These are phyloP conservation scores for Plasmodium reichenowi DNA, from an alignment of 169 alveolate species.

Conservation along the genomic window DNA sequence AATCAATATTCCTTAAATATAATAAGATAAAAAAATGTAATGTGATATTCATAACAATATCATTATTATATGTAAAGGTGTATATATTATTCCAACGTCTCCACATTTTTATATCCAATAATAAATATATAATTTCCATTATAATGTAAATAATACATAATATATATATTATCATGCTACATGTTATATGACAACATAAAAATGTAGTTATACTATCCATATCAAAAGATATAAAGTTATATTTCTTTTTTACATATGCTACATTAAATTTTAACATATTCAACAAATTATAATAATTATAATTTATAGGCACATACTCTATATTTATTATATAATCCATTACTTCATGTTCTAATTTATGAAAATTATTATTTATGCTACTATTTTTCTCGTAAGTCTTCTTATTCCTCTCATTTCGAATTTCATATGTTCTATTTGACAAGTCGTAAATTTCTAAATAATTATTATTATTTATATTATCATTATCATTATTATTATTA, in stretches of 20 bases:
- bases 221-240: slow-evolving; percentile 17
- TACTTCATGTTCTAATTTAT: too few species aligned
- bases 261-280: slow-evolving; percentile 33
- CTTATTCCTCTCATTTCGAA: neutral
- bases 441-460: too few species aligned
- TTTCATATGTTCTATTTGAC: too few species aligned
- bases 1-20: slow-evolving; percentile 35
- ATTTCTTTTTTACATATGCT: slow-evolving; percentile 25
- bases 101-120: slow-evolving; percentile 29
- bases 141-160: slow-evolving; percentile 19
- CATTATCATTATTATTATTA: too few species aligned
- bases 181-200: slow-evolving; percentile 13
- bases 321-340: neutral
- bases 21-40: slow-evolving; percentile 21
- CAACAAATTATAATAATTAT: slow-evolving; percentile 10
- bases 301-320: slow-evolving; percentile 46
- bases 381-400: neutral
- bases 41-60: slow-evolving; percentile 4
- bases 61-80: neutral
- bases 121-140: slow-evolving; percentile 12
- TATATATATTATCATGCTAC: slow-evolving; percentile 11
- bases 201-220: slow-evolving; percentile 21
- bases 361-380: neutral
- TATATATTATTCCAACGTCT: slow-evolving; percentile 1
- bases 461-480: too few species aligned